Percentiles rank a stretch among this genome's conserved stretches.
Evolutionary conservation across 371 early-diverging fungal genomes (phyloP).

Genomic region (Saksenaea vasiformis): DNA sequence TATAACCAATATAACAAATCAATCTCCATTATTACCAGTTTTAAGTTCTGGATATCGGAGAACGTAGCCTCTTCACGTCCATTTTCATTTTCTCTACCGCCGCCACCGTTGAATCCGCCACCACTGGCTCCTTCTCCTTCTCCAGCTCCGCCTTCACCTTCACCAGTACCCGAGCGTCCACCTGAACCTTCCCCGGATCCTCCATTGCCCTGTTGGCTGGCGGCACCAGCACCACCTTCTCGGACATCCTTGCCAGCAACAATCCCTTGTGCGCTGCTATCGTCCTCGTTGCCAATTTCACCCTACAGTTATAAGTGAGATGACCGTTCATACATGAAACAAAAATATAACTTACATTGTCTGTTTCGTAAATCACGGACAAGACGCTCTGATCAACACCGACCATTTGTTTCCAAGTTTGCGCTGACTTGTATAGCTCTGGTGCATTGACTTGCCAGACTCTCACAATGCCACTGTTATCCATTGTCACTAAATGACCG

Average conservation of each 20-base stretch:
- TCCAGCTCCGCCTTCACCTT: slow-evolving; percentile 29
- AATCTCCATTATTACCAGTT: slow-evolving; percentile 50
- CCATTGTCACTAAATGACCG: slow-evolving; percentile 69
- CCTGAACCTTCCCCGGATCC: slow-evolving; percentile 42
- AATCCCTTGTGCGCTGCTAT: slow-evolving; percentile 30
- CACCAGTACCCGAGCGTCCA: slow-evolving; percentile 28
- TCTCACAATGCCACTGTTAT: slow-evolving; percentile 64
- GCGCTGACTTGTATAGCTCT: slow-evolving; percentile 58
- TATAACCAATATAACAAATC: slow-evolving; percentile 6
- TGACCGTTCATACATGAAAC: background rate
- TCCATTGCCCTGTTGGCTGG: background rate
- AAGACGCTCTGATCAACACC: slow-evolving; percentile 69
- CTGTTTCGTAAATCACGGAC: slow-evolving; percentile 67
- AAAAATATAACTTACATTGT: slow-evolving; percentile 28
- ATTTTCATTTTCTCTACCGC: slow-evolving; percentile 53
- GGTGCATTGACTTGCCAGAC: slow-evolving; percentile 70
- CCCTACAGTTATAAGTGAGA: background rate
- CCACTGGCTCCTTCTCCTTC: slow-evolving; percentile 34
- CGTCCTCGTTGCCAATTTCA: slow-evolving; percentile 31
- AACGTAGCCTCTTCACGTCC: slow-evolving; percentile 65
- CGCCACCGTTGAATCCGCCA: slow-evolving; percentile 44
- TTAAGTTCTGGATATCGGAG: slow-evolving; percentile 65
- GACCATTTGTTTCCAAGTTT: slow-evolving; percentile 77
- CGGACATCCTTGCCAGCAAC: slow-evolving; percentile 32
- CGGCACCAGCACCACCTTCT: slow-evolving; percentile 23